These are phyloP conservation scores for Zymoseptoria pseudotritici DNA, from an alignment of 2,329 filamentous ascomycete genomes.

Conservation along the genomic window DNA sequence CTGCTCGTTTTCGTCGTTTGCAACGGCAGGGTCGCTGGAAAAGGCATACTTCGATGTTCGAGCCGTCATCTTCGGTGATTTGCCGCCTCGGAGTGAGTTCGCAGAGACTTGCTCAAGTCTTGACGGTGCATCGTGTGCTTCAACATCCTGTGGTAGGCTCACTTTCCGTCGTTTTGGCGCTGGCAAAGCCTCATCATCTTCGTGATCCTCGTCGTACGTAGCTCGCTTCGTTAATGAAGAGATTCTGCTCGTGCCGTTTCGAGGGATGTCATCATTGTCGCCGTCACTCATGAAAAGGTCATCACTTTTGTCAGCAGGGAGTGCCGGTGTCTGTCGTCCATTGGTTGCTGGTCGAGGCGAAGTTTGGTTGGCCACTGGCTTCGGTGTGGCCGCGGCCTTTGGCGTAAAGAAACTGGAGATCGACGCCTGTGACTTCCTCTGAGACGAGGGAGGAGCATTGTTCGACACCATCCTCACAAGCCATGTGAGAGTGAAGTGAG, in stretches of 20 bases:
- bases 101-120: neutral
- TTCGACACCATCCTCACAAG: neutral
- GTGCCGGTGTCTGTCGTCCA: neutral
- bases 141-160: constrained; percentile 18
- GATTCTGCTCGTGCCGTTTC: neutral
- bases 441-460: constrained; percentile 21
- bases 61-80: constrained; percentile 33
- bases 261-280: constrained; percentile 28
- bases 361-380: constrained; percentile 12
- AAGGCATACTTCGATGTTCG: constrained; percentile 55
- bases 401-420: constrained; percentile 50
- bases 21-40: constrained; percentile 40
- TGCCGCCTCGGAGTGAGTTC: constrained; percentile 18
- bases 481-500: neutral
- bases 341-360: constrained; percentile 10
- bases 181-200: constrained; percentile 11
- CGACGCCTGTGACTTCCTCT: constrained; percentile 66
- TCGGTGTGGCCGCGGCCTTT: constrained; percentile 21
- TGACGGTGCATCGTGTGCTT: neutral
- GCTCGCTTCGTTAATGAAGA: constrained; percentile 14
- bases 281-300: constrained; percentile 14
- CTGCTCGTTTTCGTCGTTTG: constrained; percentile 33
- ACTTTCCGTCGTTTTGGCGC: constrained; percentile 13
- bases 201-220: constrained; percentile 8
- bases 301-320: neutral